Conservation (phyloP, 768 basidiomycete species). For the Tricholoma sp. region DNA sequence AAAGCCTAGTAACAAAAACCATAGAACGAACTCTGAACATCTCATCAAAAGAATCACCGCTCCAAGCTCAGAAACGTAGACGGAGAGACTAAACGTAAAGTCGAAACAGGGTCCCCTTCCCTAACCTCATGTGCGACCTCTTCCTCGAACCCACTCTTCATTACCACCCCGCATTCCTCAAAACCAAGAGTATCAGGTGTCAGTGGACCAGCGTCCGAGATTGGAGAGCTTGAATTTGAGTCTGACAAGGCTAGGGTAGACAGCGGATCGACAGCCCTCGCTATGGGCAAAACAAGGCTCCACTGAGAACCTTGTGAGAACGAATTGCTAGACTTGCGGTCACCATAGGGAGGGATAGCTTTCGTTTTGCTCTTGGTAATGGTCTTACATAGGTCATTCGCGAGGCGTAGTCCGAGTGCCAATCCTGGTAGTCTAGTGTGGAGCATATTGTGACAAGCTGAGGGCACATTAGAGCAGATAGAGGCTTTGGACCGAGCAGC, state of each 20-base stretch:
- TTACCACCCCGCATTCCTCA: neutral
- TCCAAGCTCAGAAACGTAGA: neutral
- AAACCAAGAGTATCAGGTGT: slow-evolving; percentile 5
- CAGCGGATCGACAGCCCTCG: neutral
- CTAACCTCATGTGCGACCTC: slow-evolving; percentile 1
- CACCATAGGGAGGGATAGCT: slow-evolving; percentile 1
- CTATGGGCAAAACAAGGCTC: slow-evolving; percentile 10
- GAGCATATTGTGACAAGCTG: slow-evolving; percentile 14
- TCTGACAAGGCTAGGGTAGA: neutral
- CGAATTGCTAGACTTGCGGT: neutral
- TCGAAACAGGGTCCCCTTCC: slow-evolving; percentile 6
- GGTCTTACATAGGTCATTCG: slow-evolving; percentile 3
- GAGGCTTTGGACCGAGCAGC: slow-evolving; percentile 21
- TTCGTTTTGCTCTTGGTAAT: slow-evolving; percentile 10
- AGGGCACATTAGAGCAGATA: slow-evolving; percentile 14
- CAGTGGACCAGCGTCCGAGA: slow-evolving; percentile 4
- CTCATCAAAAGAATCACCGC: neutral
- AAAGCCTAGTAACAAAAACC: neutral
- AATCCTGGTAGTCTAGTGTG: slow-evolving; percentile 7
- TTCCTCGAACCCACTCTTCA: slow-evolving; percentile 3
- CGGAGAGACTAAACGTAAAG: slow-evolving; percentile 13
- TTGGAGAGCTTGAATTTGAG: slow-evolving; percentile 3
- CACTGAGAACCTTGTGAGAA: slow-evolving; percentile 11
- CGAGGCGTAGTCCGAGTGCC: slow-evolving; percentile 11
- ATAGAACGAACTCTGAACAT: neutral